These are phyloP conservation scores for Aspergillus tanneri DNA, from an alignment of 2,329 filamentous ascomycete species.

Conservation along the genomic window DNA sequence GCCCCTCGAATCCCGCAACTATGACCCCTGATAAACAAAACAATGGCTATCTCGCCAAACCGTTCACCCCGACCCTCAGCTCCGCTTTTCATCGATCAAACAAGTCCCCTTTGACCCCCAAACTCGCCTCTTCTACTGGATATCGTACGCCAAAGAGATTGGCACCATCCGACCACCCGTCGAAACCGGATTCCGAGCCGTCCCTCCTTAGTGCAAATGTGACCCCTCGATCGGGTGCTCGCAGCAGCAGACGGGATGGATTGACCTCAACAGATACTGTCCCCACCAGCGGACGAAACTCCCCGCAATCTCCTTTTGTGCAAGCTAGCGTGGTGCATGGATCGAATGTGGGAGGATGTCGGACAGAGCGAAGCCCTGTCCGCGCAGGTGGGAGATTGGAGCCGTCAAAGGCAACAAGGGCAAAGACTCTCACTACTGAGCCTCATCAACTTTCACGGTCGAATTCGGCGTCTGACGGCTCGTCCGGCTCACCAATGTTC, in stretches of 20 bases:
- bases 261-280: conserved; percentile 64
- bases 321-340: conserved; percentile 27
- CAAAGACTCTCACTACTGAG: conserved; percentile 41
- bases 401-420: conserved; percentile 32
- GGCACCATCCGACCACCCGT: conserved; percentile 33
- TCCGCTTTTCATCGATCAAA: conserved; percentile 58
- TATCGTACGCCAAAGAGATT: conserved; percentile 36
- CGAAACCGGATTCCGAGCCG: conserved; percentile 52
- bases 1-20: conserved; percentile 37
- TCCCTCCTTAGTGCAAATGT: conserved; percentile 65
- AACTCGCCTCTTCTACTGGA: conserved; percentile 50
- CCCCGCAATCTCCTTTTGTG: conserved; percentile 31
- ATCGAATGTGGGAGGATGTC: conserved; percentile 22
- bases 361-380: conserved; percentile 38
- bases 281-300: conserved; percentile 23
- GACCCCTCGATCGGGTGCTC: conserved; percentile 74
- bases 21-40: conserved; percentile 56
- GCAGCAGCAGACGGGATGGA: conserved; percentile 71
- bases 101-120: conserved; percentile 60
- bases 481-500: conserved; percentile 64
- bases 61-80: conserved; percentile 68
- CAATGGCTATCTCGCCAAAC: conserved; percentile 52
- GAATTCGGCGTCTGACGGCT: conserved; percentile 36
- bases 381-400: conserved; percentile 31
- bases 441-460: conserved; percentile 33